Conservation (phyloP, 202 grass and related monocot species). For the Setaria viridis region DNA sequence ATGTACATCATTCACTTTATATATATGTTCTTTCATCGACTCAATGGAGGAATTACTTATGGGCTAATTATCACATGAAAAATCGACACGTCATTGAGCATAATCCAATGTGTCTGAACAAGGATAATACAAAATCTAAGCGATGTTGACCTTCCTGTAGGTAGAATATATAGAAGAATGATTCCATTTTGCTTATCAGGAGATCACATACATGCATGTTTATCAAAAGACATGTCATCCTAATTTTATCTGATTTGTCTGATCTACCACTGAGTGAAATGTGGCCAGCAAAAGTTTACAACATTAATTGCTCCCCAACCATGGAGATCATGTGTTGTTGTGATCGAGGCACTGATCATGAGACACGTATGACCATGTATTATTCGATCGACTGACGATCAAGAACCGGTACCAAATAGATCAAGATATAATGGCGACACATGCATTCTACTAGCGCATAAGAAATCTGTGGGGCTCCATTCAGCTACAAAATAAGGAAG, state of each 20-base stretch:
- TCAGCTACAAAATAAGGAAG: not conserved
- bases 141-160: conserved; percentile 13
- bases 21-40: conserved; percentile 8
- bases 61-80: conserved; percentile 24
- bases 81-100: conserved; percentile 44
- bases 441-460: not conserved
- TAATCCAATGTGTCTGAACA: conserved; percentile 19
- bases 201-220: conserved; percentile 7
- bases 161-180: conserved; percentile 24
- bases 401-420: not conserved
- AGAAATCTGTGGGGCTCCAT: not conserved
- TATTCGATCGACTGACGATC: not conserved
- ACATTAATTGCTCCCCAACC: not conserved
- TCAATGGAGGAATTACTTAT: conserved; percentile 28
- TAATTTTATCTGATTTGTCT: conserved; percentile 15
- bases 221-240: not conserved
- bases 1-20: conserved; percentile 28
- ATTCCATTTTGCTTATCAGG: conserved; percentile 33
- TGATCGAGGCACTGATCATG: not conserved
- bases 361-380: not conserved
- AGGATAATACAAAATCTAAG: conserved; percentile 49
- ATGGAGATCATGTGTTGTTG: conserved; percentile 5
- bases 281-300: not conserved
- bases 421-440: not conserved
- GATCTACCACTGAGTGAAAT: conserved; percentile 40